These are phyloP conservation scores for Neofusicoccum ribis DNA, from an alignment of 2,329 filamentous ascomycete species.

Conservation along the genomic window DNA sequence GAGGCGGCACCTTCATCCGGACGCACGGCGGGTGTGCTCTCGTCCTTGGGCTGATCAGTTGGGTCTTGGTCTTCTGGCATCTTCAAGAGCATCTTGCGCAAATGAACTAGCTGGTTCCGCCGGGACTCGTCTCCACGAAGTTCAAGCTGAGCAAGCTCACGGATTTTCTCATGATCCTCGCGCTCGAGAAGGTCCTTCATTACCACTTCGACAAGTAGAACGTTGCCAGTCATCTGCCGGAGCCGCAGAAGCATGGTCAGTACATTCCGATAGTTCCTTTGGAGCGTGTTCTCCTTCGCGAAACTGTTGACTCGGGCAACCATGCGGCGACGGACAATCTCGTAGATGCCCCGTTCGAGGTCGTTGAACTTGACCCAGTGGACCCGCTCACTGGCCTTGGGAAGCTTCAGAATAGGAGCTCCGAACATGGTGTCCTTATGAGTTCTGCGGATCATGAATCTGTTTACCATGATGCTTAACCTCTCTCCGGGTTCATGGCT, in stretches of 20 bases:
- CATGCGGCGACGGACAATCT: constrained; percentile 50
- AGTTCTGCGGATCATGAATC: constrained; percentile 57
- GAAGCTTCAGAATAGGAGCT: constrained; percentile 56
- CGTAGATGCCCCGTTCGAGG: constrained; percentile 55
- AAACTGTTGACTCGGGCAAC: constrained; percentile 43
- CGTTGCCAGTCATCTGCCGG: constrained; percentile 53
- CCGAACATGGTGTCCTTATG: constrained; percentile 57
- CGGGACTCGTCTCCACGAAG: constrained; percentile 5
- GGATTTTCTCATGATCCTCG: constrained; percentile 48
- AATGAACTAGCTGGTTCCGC: background rate
- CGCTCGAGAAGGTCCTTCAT: constrained; percentile 48
- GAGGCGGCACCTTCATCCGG: background rate
- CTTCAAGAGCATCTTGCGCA: constrained; percentile 1
- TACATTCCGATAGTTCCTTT: constrained; percentile 42
- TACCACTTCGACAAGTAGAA: constrained; percentile 49
- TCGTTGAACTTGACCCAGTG: constrained; percentile 51
- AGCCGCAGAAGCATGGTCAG: constrained; percentile 51
- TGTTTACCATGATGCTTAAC: constrained; percentile 39
- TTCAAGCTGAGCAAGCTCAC: constrained; percentile 31
- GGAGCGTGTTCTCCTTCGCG: constrained; percentile 26
- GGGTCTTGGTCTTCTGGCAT: background rate
- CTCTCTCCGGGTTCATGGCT: constrained; percentile 34
- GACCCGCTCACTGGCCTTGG: constrained; percentile 47
- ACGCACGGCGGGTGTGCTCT: background rate
- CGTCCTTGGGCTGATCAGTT: background rate